A percentile compares a stretch with the other conserved stretches of the same genome.
phyloP scores from a whole-genome alignment of 495 filamentous ascomycete species.

The Neurospora cerealis region DNA sequence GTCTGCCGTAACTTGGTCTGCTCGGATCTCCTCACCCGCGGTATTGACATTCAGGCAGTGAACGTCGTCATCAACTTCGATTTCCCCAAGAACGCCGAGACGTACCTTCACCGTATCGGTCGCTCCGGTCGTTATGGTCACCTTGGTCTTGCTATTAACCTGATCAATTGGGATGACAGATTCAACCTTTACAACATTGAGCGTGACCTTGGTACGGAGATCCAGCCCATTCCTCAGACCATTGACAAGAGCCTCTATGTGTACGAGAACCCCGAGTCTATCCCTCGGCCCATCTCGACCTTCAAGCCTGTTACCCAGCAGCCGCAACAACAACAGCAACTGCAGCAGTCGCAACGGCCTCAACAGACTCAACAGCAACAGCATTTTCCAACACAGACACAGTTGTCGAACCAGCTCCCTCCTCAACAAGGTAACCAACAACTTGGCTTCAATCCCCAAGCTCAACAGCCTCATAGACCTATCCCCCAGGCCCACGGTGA shows the following conservation, averaged over 20 bases:
- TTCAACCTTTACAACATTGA: slow-evolving; percentile 99
- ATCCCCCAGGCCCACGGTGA: slow-evolving; percentile 11
- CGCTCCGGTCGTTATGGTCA: slow-evolving; percentile 96
- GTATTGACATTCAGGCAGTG: slow-evolving; percentile 99
- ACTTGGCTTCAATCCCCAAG: slow-evolving; percentile 16
- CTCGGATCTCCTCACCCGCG: slow-evolving; percentile 93
- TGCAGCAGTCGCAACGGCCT: slow-evolving; percentile 20
- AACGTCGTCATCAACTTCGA: slow-evolving; percentile 99
- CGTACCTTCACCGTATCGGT: slow-evolving; percentile 97
- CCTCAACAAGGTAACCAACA: slow-evolving; percentile 13
- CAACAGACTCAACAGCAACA: slow-evolving; percentile 12
- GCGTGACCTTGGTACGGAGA: slow-evolving; percentile 93
- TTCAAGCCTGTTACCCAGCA: slow-evolving; percentile 23
- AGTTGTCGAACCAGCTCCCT: slow-evolving; percentile 10
- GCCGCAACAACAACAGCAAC: slow-evolving; percentile 16
- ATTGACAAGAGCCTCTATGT: slow-evolving; percentile 99
- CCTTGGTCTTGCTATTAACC: slow-evolving; percentile 92
- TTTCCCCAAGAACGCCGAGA: slow-evolving; percentile 99
- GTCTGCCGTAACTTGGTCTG: slow-evolving; percentile 97
- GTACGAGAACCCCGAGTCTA: slow-evolving; percentile 90
- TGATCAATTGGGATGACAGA: slow-evolving; percentile 98
- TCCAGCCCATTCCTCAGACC: slow-evolving; percentile 81
- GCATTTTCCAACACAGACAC: slow-evolving; percentile 7
- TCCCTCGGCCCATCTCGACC: slow-evolving; percentile 64
- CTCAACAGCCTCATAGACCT: slow-evolving; percentile 4